Conservation (phyloP, 495 filamentous ascomycete genomes). For the Penicillium odoratum region DNA sequence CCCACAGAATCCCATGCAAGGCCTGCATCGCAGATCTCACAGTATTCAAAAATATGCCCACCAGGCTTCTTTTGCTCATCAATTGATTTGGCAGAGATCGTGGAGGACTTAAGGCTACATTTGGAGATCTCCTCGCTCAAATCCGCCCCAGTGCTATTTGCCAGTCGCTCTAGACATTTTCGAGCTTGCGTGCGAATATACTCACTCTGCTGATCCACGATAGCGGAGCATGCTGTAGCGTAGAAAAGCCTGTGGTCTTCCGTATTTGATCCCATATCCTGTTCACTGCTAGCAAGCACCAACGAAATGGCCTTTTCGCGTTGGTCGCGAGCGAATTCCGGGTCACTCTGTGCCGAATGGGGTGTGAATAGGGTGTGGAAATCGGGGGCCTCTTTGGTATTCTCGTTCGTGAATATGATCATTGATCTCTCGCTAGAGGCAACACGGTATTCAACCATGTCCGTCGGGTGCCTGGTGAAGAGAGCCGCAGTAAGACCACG, state of each 20-base stretch:
- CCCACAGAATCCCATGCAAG: slow-evolving; percentile 39
- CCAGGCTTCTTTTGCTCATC: slow-evolving; percentile 27
- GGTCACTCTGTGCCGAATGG: slow-evolving; percentile 5
- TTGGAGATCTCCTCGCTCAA: slow-evolving; percentile 36
- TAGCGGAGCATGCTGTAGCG: slow-evolving; percentile 39
- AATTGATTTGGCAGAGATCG: slow-evolving; percentile 26
- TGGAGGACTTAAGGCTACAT: slow-evolving; percentile 16
- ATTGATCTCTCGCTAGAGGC: slow-evolving; percentile 36
- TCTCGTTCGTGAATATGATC: slow-evolving; percentile 36
- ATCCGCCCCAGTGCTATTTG: slow-evolving; percentile 27
- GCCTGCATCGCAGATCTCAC: slow-evolving; percentile 46
- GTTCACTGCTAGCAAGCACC: slow-evolving; percentile 26
- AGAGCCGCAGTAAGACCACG: slow-evolving; percentile 40
- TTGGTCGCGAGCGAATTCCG: slow-evolving; percentile 14
- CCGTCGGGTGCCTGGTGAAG: slow-evolving; percentile 50
- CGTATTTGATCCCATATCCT: slow-evolving; percentile 9
- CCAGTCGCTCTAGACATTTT: slow-evolving; percentile 32
- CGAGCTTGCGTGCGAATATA: slow-evolving; percentile 29
- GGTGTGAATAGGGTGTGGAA: slow-evolving; percentile 16
- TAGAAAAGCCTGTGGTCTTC: slow-evolving; percentile 38
- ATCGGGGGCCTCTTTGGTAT: slow-evolving; percentile 3
- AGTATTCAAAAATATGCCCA: slow-evolving; percentile 40
- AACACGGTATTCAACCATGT: slow-evolving; percentile 53
- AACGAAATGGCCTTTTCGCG: slow-evolving; percentile 31
- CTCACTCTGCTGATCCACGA: slow-evolving; percentile 29